Percentiles rank a stretch among this genome's conserved stretches.
These are phyloP conservation scores for Gracilaria caudata DNA, from an alignment of 23 red algal genomes.

Conservation along the genomic window DNA sequence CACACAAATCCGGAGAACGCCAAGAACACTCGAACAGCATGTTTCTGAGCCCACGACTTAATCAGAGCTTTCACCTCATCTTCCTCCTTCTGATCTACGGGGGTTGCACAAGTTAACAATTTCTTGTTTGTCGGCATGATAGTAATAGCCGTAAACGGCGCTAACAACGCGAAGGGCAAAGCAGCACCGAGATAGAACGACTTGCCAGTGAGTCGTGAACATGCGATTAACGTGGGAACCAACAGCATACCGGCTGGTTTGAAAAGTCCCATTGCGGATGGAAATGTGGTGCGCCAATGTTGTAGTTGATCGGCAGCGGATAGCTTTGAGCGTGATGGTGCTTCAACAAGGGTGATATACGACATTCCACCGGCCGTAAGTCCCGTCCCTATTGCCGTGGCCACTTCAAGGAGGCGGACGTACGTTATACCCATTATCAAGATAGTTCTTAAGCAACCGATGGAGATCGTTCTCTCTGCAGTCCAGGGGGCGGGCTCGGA, in stretches of 20 bases:
- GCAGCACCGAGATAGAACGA: conserved; percentile 35
- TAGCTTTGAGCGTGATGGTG: conserved; percentile 19
- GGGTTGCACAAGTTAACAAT: conserved; percentile 3
- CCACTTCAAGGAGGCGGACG: background rate
- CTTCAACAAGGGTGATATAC: conserved; percentile 50
- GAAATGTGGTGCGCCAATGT: conserved; percentile 32
- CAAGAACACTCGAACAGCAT: conserved; percentile 29
- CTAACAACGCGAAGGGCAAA: conserved; percentile 25
- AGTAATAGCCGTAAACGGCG: conserved; percentile 20
- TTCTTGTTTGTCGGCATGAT: conserved; percentile 18
- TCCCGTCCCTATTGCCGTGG: background rate
- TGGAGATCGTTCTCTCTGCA: background rate
- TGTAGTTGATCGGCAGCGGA: conserved; percentile 13
- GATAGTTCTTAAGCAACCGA: background rate
- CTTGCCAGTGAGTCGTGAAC: background rate
- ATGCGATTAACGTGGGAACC: conserved; percentile 5
- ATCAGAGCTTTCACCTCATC: conserved; percentile 17
- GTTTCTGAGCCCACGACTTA: background rate
- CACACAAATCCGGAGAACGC: background rate
- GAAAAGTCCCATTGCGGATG: conserved; percentile 20
- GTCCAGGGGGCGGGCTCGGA: too few species aligned
- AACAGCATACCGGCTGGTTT: conserved; percentile 17
- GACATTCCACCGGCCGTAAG: conserved; percentile 37
- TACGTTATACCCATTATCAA: background rate
- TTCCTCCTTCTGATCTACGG: background rate